These are phyloP conservation scores for Euphorbia celastroides DNA, from an alignment of 441 rosid species.

Conservation along the genomic window DNA sequence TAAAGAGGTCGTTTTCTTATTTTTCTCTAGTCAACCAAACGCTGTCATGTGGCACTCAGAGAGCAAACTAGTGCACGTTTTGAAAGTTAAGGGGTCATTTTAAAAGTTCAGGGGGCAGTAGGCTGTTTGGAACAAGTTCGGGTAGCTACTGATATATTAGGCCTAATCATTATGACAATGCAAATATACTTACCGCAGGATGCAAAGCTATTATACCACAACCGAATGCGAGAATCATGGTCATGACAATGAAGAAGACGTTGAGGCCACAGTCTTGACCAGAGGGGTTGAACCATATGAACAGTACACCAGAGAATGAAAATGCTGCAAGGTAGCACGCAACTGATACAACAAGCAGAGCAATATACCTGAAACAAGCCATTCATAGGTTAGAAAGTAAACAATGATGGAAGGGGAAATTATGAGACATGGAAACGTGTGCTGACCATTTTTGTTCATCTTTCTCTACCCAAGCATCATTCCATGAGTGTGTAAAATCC, in stretches of 20 bases:
- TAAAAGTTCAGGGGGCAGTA: too few species aligned
- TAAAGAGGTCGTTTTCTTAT: too few species aligned
- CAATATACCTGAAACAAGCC: slow-evolving; percentile 56
- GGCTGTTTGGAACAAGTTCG: too few species aligned
- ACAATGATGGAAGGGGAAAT: slow-evolving; percentile 7
- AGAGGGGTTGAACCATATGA: slow-evolving; percentile 96
- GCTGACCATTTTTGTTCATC: slow-evolving; percentile 90
- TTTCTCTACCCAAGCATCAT: slow-evolving; percentile 95
- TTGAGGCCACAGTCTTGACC: slow-evolving; percentile 93
- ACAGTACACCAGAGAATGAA: slow-evolving; percentile 68
- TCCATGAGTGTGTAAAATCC: slow-evolving; percentile 85
- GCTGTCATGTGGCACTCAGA: too few species aligned
- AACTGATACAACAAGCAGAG: slow-evolving; percentile 71
- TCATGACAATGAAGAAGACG: slow-evolving; percentile 83
- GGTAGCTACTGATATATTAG: background rate
- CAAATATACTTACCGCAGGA: slow-evolving; percentile 53
- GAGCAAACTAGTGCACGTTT: too few species aligned
- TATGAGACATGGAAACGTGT: slow-evolving; percentile 14
- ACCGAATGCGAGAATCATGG: slow-evolving; percentile 75
- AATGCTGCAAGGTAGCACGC: slow-evolving; percentile 83
- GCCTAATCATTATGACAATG: slow-evolving; percentile 9
- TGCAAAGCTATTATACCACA: slow-evolving; percentile 71
- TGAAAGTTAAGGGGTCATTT: too few species aligned
- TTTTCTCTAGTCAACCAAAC: too few species aligned
- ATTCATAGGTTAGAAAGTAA: slow-evolving; percentile 21